Conservation (phyloP, 495 filamentous ascomycete genomes). For the Umbilicaria muhlenbergii region DNA sequence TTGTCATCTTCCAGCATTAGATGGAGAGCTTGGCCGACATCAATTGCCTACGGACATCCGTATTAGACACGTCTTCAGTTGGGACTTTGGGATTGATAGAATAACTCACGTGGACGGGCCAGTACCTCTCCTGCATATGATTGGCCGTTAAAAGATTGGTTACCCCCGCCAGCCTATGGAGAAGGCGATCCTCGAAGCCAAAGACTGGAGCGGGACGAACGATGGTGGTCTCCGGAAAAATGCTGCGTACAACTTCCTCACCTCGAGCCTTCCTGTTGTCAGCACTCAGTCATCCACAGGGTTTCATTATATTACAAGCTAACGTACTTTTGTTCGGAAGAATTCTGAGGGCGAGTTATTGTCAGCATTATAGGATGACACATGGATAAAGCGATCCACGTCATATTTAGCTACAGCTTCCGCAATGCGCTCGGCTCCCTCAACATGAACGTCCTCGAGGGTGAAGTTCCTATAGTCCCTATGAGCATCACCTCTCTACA, state of each 20-base stretch:
- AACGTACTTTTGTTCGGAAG: conserved; percentile 69
- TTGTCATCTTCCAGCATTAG: conserved; percentile 76
- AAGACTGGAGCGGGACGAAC: conserved; percentile 90
- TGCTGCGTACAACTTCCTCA: conserved; percentile 69
- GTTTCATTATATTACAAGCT: not conserved
- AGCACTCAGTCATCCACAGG: conserved; percentile 3
- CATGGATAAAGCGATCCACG: conserved; percentile 89
- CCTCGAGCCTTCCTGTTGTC: conserved; percentile 42
- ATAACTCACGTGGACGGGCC: conserved; percentile 76
- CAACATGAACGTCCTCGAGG: conserved; percentile 82
- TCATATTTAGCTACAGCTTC: conserved; percentile 98
- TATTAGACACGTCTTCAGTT: conserved; percentile 6
- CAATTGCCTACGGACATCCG: conserved; percentile 44
- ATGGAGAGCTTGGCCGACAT: conserved; percentile 80
- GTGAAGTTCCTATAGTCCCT: conserved; percentile 61
- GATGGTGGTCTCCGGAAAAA: conserved; percentile 97
- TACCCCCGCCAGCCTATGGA: conserved; percentile 66
- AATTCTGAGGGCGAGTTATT: conserved; percentile 68
- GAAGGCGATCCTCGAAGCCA: conserved; percentile 84
- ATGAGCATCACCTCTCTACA: conserved; percentile 15
- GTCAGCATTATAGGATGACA: conserved; percentile 88
- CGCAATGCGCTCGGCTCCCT: conserved; percentile 86
- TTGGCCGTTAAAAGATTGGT: conserved; percentile 79
- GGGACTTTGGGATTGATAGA: not conserved
- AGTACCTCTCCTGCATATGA: conserved; percentile 78